Conservation (phyloP, 2,329 filamentous ascomycete species). For the Beauveria scarabaeidicola region DNA sequence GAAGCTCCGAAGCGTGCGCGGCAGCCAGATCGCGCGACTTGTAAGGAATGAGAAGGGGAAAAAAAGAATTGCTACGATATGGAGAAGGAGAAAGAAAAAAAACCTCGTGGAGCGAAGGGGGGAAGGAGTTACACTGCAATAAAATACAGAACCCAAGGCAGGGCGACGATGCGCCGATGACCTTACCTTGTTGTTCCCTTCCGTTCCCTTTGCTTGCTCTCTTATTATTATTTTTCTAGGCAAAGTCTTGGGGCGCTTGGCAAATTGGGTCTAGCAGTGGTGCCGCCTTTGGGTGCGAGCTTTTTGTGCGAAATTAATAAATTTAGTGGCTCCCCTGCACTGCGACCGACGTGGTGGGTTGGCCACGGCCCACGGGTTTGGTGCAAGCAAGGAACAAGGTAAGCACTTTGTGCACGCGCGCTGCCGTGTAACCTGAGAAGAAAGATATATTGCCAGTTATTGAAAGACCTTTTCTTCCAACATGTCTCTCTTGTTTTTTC, state of each 20-base stretch:
- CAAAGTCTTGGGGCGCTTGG: slow-evolving; percentile 9
- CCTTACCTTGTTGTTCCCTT: neutral
- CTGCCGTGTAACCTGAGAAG: neutral
- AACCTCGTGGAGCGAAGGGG: neutral
- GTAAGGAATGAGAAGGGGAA: no score
- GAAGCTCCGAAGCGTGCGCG: neutral
- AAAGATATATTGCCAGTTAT: neutral
- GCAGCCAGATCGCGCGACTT: neutral
- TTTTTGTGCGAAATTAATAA: neutral
- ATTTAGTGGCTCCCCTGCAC: neutral
- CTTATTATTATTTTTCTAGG: slow-evolving; percentile 1
- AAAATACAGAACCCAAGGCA: neutral
- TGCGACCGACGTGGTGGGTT: neutral
- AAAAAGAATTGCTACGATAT: neutral
- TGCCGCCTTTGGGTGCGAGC: slow-evolving; percentile 5
- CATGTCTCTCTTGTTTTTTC: no score
- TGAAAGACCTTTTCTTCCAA: neutral
- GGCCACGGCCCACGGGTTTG: neutral
- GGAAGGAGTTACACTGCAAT: neutral
- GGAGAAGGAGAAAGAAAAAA: neutral
- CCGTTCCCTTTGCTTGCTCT: neutral
- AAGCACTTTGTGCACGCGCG: neutral
- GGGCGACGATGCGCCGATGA: slow-evolving; percentile 1
- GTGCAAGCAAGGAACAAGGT: neutral
- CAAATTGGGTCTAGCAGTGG: slow-evolving; percentile 7